phyloP scores from a whole-genome alignment of 306 rosid species.

The Sophora flavescens region DNA sequence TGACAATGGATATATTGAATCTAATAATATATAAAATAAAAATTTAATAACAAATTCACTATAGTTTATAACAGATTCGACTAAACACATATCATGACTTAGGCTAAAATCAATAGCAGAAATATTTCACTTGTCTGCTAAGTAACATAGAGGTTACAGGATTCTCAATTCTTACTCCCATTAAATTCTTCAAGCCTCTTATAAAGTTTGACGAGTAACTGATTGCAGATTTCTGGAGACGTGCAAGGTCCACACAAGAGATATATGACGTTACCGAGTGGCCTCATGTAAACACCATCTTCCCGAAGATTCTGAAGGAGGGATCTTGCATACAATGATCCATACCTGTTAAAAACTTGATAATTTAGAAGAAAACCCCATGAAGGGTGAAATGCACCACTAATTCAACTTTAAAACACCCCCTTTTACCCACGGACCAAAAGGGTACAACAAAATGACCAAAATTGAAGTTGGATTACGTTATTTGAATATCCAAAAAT shows the following conservation, averaged over 20 bases:
- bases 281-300: constrained; percentile 85
- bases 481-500: no score
- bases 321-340: constrained; percentile 72
- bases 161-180: constrained; percentile 32
- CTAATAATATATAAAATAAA: background rate
- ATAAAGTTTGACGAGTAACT: constrained; percentile 71
- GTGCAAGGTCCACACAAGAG: constrained; percentile 96
- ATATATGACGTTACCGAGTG: constrained; percentile 85
- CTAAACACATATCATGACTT: no score
- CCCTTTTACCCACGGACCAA: background rate
- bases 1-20: background rate
- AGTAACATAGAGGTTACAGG: background rate
- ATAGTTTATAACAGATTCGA: background rate
- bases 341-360: constrained; percentile 69
- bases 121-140: constrained; percentile 7
- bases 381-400: constrained; percentile 32
- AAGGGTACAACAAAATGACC: background rate
- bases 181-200: constrained; percentile 71
- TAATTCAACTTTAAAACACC: background rate
- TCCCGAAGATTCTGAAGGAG: constrained; percentile 78
- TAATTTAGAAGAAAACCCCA: constrained; percentile 30
- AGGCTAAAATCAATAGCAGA: constrained; percentile 22
- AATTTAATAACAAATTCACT: background rate
- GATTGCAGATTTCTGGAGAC: constrained; percentile 70
- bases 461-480: background rate